Conservation (phyloP, 805 yeast genomes). For the Suhomyces sp. region DNA sequence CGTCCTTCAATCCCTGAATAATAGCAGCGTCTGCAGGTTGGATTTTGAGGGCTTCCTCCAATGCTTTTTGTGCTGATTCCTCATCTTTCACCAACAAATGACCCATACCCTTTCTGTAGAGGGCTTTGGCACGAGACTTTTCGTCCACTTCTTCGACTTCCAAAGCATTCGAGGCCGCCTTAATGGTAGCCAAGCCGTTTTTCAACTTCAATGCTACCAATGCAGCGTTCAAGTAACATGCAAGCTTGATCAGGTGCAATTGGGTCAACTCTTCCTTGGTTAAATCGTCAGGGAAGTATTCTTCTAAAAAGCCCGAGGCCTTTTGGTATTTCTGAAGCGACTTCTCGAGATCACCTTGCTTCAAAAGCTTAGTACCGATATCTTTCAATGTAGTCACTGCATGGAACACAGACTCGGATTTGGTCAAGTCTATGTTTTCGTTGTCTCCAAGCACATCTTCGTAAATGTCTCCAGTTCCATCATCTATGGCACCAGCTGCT, state of each 20-base stretch:
- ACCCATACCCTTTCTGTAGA: constrained; percentile 82
- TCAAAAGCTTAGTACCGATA: constrained; percentile 74
- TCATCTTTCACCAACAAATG: constrained; percentile 60
- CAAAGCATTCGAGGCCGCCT: constrained; percentile 64
- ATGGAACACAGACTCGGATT: constrained; percentile 62
- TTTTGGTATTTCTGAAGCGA: constrained; percentile 72
- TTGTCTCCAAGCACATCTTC: constrained; percentile 78
- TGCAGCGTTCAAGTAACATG: constrained; percentile 70
- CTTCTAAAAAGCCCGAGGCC: constrained; percentile 65
- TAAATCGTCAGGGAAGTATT: constrained; percentile 71
- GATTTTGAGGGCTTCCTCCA: constrained; percentile 59
- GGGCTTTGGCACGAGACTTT: constrained; percentile 77
- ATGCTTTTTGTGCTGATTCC: constrained; percentile 63
- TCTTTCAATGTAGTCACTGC: constrained; percentile 68
- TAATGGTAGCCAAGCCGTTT: constrained; percentile 51
- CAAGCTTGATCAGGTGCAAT: constrained; percentile 53
- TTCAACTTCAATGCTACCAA: constrained; percentile 66
- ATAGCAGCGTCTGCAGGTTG: constrained; percentile 76
- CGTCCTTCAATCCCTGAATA: constrained; percentile 57
- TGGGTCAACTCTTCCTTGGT: constrained; percentile 50
- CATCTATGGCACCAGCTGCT: constrained; percentile 50
- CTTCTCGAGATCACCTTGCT: constrained; percentile 52
- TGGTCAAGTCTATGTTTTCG: constrained; percentile 53
- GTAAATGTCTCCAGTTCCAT: constrained; percentile 81
- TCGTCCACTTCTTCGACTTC: constrained; percentile 58